phyloP scores from a whole-genome alignment of 2,329 filamentous ascomycete species.

The Hypoxylon sp. region DNA sequence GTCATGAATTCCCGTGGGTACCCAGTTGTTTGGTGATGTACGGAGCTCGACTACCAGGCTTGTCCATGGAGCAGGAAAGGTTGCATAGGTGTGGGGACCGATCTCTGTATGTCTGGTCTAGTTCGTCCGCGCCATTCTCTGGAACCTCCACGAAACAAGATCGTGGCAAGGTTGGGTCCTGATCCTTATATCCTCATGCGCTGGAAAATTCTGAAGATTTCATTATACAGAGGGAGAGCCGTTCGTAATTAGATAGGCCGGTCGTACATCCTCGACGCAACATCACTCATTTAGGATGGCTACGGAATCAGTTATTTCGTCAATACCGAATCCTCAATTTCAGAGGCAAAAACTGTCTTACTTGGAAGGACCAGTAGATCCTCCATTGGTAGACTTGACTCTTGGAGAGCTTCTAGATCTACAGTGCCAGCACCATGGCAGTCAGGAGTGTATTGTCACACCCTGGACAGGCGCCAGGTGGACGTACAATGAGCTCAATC shows the following conservation, averaged over 20 bases:
- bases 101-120: conserved; percentile 16
- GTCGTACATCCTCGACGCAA: background rate
- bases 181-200: conserved; percentile 8
- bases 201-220: background rate
- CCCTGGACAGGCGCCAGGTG: conserved; percentile 82
- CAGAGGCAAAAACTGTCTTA: conserved; percentile 64
- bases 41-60: background rate
- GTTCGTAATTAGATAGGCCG: conserved; percentile 1
- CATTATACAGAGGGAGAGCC: background rate
- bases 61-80: background rate
- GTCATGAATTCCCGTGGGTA: background rate
- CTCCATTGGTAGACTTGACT: conserved; percentile 77
- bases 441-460: conserved; percentile 77
- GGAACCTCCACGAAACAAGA: conserved; percentile 6
- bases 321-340: conserved; percentile 34
- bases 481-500: conserved; percentile 75
- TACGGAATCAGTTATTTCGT: conserved; percentile 41
- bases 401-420: conserved; percentile 79
- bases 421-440: conserved; percentile 74
- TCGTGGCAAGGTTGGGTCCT: background rate
- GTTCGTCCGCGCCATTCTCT: conserved; percentile 12
- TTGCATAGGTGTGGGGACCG: conserved; percentile 25
- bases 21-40: conserved; percentile 5
- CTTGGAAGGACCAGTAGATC: conserved; percentile 75
- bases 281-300: conserved; percentile 42